These are phyloP conservation scores for Mycogone perniciosa DNA, from an alignment of 2,329 filamentous ascomycete species.

Conservation along the genomic window DNA sequence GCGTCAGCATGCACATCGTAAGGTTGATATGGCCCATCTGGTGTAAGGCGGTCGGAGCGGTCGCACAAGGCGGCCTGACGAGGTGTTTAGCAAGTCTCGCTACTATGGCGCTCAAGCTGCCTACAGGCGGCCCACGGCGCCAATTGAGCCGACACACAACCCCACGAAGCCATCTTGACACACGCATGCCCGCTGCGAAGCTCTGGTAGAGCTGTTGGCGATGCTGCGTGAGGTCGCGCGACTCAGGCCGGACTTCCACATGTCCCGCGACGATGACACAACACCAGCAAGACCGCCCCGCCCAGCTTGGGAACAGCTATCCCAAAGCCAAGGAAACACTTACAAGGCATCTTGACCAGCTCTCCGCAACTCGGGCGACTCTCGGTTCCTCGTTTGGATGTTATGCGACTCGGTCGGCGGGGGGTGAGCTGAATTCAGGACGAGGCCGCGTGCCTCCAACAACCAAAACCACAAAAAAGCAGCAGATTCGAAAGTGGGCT, in stretches of 20 bases:
- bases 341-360: conserved; percentile 33
- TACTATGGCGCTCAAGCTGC: neutral
- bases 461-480: conserved; percentile 4
- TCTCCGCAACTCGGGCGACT: conserved; percentile 17
- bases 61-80: neutral
- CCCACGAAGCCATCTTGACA: neutral
- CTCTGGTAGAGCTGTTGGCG: neutral
- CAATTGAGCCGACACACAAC: conserved; percentile 5
- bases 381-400: neutral
- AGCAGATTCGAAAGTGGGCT: neutral
- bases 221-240: neutral
- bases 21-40: neutral
- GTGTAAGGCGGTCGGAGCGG: neutral
- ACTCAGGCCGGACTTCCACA: neutral
- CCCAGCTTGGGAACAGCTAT: conserved; percentile 5
- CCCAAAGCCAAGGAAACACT: conserved; percentile 20
- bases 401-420: conserved; percentile 8
- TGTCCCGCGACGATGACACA: neutral
- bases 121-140: neutral
- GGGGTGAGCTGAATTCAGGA: neutral
- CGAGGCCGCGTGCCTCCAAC: conserved; percentile 2
- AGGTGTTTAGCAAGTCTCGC: neutral
- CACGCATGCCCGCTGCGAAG: neutral
- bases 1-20: conserved; percentile 2
- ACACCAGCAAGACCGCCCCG: neutral